Evolutionary conservation across 2,329 filamentous ascomycete genomes (phyloP).

Genomic region (Aspergillus pseudonomiae): DNA sequence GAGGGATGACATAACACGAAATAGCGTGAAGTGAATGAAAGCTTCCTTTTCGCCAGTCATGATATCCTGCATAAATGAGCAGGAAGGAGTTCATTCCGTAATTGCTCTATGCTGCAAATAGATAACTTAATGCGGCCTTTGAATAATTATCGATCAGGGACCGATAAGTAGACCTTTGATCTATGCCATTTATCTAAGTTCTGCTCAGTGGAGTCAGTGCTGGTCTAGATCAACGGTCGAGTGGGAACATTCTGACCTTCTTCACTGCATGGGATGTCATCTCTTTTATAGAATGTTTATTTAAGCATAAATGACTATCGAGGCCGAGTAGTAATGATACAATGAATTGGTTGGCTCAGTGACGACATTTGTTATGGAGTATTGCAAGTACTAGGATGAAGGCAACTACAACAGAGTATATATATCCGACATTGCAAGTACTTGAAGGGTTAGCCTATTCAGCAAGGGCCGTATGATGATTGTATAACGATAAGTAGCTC

Average conservation of each 20-base stretch:
- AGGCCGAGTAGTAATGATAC: neutral
- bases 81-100: neutral
- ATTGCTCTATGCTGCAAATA: neutral
- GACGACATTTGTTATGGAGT: neutral
- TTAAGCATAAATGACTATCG: neutral
- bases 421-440: neutral
- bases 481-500: no score
- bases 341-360: neutral
- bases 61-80: neutral
- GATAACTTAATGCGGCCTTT: neutral
- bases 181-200: neutral
- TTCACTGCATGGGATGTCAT: no score
- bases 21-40: slow-evolving; percentile 32
- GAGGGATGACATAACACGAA: slow-evolving; percentile 31
- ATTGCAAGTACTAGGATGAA: neutral
- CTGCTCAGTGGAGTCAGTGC: neutral
- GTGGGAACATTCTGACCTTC: neutral
- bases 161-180: neutral
- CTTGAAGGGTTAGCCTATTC: no score
- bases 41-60: slow-evolving; percentile 31
- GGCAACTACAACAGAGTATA: neutral
- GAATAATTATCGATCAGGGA: neutral
- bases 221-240: neutral
- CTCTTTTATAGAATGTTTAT: neutral
- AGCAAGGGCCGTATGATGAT: no score